These are phyloP conservation scores for Thermomyces lanuginosus DNA, from an alignment of 2,329 filamentous ascomycete genomes.

Conservation along the genomic window DNA sequence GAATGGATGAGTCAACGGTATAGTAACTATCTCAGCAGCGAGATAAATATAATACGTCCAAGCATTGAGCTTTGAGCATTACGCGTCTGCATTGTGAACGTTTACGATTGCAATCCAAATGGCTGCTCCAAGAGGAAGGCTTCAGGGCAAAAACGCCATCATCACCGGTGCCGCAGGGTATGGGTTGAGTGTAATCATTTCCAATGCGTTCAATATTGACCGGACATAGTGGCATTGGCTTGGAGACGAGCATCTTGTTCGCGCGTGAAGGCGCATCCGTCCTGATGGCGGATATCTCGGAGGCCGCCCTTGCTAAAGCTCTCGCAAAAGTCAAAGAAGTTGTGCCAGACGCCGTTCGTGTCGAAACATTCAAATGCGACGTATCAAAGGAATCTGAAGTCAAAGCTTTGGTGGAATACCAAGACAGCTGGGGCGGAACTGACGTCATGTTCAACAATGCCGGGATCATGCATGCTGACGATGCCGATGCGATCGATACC, in stretches of 20 bases:
- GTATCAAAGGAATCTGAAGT: conserved; percentile 76
- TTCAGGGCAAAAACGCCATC: conserved; percentile 53
- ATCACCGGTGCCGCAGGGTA: conserved; percentile 79
- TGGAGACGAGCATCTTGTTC: conserved; percentile 83
- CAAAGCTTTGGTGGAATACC: conserved; percentile 52
- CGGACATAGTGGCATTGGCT: conserved; percentile 56
- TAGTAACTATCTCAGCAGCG: too few species aligned
- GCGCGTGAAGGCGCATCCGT: conserved; percentile 74
- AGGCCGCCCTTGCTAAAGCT: conserved; percentile 59
- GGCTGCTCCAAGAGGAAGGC: conserved; percentile 27
- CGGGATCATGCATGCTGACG: conserved; percentile 82
- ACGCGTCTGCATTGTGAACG: too few species aligned
- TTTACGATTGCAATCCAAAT: too few species aligned
- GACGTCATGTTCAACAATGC: conserved; percentile 97
- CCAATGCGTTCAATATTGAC: conserved; percentile 2
- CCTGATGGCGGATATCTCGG: conserved; percentile 72
- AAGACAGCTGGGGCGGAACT: conserved; percentile 73
- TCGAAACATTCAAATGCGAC: conserved; percentile 54
- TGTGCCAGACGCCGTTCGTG: conserved; percentile 42
- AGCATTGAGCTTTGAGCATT: too few species aligned
- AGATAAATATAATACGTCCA: too few species aligned
- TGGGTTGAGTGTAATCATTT: conserved; percentile 14
- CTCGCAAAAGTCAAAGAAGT: conserved; percentile 58
- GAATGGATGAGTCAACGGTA: too few species aligned
- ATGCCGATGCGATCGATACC: conserved; percentile 66